phyloP scores from a whole-genome alignment of 495 filamentous ascomycete species.

The Penicillium desertorum region DNA sequence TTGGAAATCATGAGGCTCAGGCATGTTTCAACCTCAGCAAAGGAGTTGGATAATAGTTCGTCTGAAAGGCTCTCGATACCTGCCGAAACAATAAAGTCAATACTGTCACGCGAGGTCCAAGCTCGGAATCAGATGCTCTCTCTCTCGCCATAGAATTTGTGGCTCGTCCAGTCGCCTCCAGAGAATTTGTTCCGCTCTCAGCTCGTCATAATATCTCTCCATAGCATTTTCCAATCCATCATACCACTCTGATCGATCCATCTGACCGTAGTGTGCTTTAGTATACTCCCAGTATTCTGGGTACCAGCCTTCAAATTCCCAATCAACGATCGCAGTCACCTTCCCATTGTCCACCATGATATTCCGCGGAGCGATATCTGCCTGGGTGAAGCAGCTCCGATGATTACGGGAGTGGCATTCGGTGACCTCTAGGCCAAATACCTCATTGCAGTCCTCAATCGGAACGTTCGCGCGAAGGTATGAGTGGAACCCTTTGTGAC shows the following conservation, averaged over 20 bases:
- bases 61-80: no score
- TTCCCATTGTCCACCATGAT: conserved; percentile 32
- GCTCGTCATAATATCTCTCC: conserved; percentile 10
- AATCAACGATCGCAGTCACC: conserved; percentile 47
- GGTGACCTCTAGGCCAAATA: conserved; percentile 7
- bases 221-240: conserved; percentile 9
- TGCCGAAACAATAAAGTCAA: not conserved
- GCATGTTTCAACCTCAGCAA: no score
- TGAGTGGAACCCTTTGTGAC: conserved; percentile 16
- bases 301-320: conserved; percentile 51
- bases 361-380: conserved; percentile 34
- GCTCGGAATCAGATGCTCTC: not conserved
- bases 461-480: conserved; percentile 15
- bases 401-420: conserved; percentile 17
- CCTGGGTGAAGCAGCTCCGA: conserved; percentile 26
- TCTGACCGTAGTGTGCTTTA: conserved; percentile 26
- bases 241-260: conserved; percentile 14
- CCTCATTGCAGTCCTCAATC: conserved; percentile 14
- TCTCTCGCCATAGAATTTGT: conserved; percentile 2
- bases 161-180: conserved; percentile 7
- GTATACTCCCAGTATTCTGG: conserved; percentile 52
- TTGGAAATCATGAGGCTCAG: no score
- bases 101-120: not conserved
- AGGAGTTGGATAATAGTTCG: no score
- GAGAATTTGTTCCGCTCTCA: not conserved